Conservation (phyloP, 164 flowering plant genomes). For the Vitis riparia region DNA sequence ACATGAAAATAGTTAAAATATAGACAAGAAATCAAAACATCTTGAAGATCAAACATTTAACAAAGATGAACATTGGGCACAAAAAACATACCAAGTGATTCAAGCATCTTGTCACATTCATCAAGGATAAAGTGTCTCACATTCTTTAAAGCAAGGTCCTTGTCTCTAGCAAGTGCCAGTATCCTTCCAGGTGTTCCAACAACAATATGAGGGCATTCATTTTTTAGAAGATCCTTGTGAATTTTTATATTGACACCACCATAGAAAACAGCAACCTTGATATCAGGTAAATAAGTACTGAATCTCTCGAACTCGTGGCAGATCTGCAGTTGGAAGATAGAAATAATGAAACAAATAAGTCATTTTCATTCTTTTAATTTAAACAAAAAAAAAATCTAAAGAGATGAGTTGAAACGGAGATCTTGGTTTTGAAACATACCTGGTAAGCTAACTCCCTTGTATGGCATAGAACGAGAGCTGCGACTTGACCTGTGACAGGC, state of each 20-base stretch:
- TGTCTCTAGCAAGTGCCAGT: conserved; percentile 86
- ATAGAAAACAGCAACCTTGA: conserved; percentile 93
- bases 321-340: conserved; percentile 44
- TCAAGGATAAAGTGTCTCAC: conserved; percentile 98
- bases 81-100: conserved; percentile 76
- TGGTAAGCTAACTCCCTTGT: conserved; percentile 98
- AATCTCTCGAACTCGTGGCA: conserved; percentile 97
- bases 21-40: neutral
- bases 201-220: conserved; percentile 97
- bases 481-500: conserved; percentile 92
- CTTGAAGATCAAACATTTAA: neutral
- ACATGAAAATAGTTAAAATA: neutral
- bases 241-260: conserved; percentile 87
- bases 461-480: conserved; percentile 94
- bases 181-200: conserved; percentile 99
- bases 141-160: conserved; percentile 82
- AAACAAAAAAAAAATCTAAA: too few relatives aligned
- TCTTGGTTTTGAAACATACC: conserved; percentile 35
- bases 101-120: conserved; percentile 99
- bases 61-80: neutral
- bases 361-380: too few relatives aligned
- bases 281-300: conserved; percentile 82
- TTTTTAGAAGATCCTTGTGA: conserved; percentile 88
- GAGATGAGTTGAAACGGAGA: neutral
- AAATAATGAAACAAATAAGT: neutral